Evolutionary conservation across 2,329 filamentous ascomycete genomes (phyloP), one percentile per base, ranked within the genome.

Genomic region (Fusarium sublunatum): DNA sequence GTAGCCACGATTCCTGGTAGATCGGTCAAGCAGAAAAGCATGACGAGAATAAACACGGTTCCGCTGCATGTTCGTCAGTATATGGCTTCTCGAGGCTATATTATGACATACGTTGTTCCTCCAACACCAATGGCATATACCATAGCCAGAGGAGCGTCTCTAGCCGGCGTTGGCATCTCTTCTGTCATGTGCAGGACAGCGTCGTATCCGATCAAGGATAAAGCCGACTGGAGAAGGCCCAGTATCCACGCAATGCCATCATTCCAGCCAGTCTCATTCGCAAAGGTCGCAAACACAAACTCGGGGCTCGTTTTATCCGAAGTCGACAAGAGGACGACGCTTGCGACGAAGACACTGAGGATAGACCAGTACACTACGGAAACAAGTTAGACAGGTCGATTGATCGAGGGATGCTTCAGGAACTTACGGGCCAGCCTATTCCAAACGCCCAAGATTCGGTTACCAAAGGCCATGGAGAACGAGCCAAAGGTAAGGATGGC

Each of bases 231-330:
- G 2, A 83, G 68, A 3, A 83, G 71, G 0, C 81, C 80, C 2
- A 83, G 67, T 12, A 82, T 75, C 81, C 81, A 83, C 0, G 80
- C 73, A 13, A 82, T 70, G 1, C 80, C 81, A 44, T 81, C 77
- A 2, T 75, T 71, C 80, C 80, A 82, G 3, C 78, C 78, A 2
- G 77, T 79, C 31, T 75, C 73, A 61, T 83, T 83, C n/a, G 69
- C 66, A 48, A 81, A 82, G 11, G 77, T 71, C 6, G 75, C 70
- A 53, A 82, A 83, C 10, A 82, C 79, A 56, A 76, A 81, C 12
- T 69, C 61, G 7, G 78, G 76, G 31, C 73, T 69, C 7, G 78
- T 79, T 42, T 83, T 81, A 3, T 65, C 50, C 3, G 68, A 70
- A 26, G 75, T 81, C 2, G 76, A 73, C 0, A 81, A 73, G 2